Conservation (phyloP, 495 filamentous ascomycete species). For the Trichoderma gamsii region DNA sequence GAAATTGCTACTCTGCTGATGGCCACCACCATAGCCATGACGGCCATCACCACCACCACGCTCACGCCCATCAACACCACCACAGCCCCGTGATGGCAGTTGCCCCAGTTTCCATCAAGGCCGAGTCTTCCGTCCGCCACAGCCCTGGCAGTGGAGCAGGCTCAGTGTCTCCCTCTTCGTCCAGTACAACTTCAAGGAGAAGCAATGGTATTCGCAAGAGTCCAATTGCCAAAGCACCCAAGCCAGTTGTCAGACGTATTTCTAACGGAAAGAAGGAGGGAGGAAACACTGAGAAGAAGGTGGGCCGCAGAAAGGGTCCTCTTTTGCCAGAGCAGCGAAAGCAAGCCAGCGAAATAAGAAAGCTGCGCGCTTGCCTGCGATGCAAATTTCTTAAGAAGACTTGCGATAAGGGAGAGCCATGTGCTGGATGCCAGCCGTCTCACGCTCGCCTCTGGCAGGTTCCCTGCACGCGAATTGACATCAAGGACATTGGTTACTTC, state of each 20-base stretch:
- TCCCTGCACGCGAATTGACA: conserved; percentile 90
- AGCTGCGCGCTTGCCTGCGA: conserved; percentile 83
- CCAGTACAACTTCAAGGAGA: conserved; percentile 39
- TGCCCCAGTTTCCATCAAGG: conserved; percentile 66
- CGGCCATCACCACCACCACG: conserved; percentile 35
- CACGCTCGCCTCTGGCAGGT: conserved; percentile 93
- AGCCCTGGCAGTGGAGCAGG: conserved; percentile 53
- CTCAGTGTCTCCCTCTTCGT: conserved; percentile 55
- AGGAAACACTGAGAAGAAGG: conserved; percentile 70
- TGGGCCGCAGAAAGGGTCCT: conserved; percentile 78
- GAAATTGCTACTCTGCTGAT: conserved; percentile 45
- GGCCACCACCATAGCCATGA: conserved; percentile 45
- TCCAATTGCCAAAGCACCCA: conserved; percentile 65
- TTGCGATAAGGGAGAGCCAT: conserved; percentile 91
- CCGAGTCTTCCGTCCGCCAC: conserved; percentile 49
- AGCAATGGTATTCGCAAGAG: conserved; percentile 61
- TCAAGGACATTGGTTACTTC: conserved; percentile 94
- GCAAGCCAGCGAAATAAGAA: conserved; percentile 89
- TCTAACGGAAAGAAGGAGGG: conserved; percentile 69
- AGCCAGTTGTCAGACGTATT: conserved; percentile 70
- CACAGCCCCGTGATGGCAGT: conserved; percentile 64
- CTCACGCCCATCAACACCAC: conserved; percentile 46
- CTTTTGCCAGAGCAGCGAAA: conserved; percentile 89
- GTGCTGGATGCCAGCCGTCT: conserved; percentile 84
- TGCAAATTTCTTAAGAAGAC: conserved; percentile 99